Evolutionary conservation across 139 green algal genomes (phyloP).

Genomic region (Asterochloris sp.): DNA sequence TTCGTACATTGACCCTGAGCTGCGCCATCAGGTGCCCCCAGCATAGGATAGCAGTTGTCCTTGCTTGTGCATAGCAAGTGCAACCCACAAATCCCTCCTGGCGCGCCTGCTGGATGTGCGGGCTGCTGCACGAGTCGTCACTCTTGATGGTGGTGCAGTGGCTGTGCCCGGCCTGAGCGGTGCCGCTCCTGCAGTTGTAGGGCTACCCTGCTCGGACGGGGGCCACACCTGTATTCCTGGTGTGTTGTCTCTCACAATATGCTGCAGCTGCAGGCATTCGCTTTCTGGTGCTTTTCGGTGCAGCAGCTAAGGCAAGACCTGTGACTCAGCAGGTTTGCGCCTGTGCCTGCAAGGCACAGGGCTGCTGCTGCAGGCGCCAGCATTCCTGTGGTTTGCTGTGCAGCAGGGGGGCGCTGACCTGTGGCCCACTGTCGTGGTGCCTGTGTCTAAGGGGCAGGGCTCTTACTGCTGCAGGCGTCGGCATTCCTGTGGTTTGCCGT

Average conservation of each 20-base stretch:
- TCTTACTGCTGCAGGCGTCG: slow-evolving; percentile 14
- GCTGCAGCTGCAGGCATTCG: not conserved
- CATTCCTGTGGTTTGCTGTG: too few relatives aligned
- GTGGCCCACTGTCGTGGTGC: too few relatives aligned
- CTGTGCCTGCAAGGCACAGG: too few relatives aligned
- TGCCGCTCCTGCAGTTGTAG: too few relatives aligned
- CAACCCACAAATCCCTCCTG: slow-evolving; percentile 9
- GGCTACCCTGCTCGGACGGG: too few relatives aligned
- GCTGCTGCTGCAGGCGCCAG: too few relatives aligned
- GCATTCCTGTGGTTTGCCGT: slow-evolving; percentile 39
- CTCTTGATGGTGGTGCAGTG: too few relatives aligned
- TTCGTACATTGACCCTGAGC: too few relatives aligned
- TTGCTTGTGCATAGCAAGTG: not conserved
- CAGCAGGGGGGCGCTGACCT: too few relatives aligned
- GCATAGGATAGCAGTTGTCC: not conserved
- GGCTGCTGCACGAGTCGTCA: too few relatives aligned
- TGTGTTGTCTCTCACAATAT: not conserved
- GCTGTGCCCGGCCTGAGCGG: too few relatives aligned
- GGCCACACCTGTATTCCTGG: too few relatives aligned
- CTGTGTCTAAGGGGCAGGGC: not conserved
- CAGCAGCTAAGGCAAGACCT: not conserved
- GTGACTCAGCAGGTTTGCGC: not conserved
- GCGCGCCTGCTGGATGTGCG: slow-evolving; percentile 1
- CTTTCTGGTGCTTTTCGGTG: not conserved
- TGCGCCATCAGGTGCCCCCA: not conserved